phyloP scores from a whole-genome alignment of 1,284 basidiomycete genomes.

The Fistulina hepatica region DNA sequence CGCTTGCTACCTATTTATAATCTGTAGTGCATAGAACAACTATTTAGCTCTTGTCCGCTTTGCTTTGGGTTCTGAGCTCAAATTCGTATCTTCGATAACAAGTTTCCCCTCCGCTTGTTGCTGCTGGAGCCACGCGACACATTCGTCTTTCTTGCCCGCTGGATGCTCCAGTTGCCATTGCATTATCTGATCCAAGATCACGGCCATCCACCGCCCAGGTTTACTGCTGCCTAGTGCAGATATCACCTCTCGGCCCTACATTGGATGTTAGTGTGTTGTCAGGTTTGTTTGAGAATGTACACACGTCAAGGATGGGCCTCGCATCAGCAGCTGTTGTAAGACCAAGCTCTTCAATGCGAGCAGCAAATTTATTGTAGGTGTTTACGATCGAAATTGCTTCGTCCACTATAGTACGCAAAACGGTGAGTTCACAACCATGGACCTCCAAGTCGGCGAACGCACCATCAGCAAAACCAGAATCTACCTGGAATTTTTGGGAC shows the following conservation, averaged over 20 bases:
- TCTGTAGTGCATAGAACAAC: conserved; percentile 42
- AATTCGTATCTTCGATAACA: conserved; percentile 20
- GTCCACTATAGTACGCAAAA: conserved; percentile 22
- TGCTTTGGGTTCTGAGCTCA: conserved; percentile 35
- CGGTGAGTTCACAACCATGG: not conserved
- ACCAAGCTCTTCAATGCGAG: conserved; percentile 49
- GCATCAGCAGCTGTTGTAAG: conserved; percentile 53
- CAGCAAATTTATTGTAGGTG: conserved; percentile 57
- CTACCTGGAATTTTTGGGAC: conserved; percentile 40
- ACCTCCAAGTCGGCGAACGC: not conserved
- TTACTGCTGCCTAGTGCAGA: conserved; percentile 40
- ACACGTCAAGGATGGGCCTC: conserved; percentile 67
- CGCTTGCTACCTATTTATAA: conserved; percentile 78
- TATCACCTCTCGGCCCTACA: conserved; percentile 64
- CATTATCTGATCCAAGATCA: conserved; percentile 53
- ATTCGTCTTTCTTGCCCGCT: conserved; percentile 49
- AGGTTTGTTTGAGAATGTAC: conserved; percentile 19
- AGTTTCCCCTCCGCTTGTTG: conserved; percentile 40
- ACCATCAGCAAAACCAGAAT: conserved; percentile 12
- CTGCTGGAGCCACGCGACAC: conserved; percentile 54
- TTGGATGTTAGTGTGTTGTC: conserved; percentile 1
- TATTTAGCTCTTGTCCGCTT: conserved; percentile 16
- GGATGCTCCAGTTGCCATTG: conserved; percentile 82
- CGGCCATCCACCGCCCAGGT: conserved; percentile 61
- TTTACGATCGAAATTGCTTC: conserved; percentile 38